Percentiles rank a stretch among this genome's conserved stretches.
Conservation (phyloP, 495 filamentous ascomycete genomes). For the Staphylotrichum tortipilum region DNA sequence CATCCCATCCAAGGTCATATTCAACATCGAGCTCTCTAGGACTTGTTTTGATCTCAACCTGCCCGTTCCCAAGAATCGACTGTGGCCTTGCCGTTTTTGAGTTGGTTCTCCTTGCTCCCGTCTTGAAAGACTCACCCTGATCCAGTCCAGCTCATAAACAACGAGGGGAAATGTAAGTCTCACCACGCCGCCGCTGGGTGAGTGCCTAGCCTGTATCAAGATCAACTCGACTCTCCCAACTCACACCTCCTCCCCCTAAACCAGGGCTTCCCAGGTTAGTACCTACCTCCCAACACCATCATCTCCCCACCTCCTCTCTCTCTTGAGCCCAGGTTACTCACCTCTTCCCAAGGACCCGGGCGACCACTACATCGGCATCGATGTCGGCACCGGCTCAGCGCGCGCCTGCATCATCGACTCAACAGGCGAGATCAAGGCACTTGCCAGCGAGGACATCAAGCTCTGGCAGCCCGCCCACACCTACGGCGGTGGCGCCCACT, state of each 20-base stretch:
- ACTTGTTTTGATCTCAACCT: too few relatives aligned
- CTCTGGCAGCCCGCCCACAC: constrained; percentile 88
- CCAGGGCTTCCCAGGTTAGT: constrained; percentile 20
- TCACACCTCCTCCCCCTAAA: background rate
- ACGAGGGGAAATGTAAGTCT: background rate
- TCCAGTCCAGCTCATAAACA: too few relatives aligned
- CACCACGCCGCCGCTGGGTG: too few relatives aligned
- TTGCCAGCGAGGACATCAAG: constrained; percentile 84
- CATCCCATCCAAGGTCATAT: too few relatives aligned
- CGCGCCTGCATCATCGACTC: constrained; percentile 89
- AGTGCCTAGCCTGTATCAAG: too few relatives aligned
- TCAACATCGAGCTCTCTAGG: too few relatives aligned
- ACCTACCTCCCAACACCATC: background rate
- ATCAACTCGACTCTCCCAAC: background rate
- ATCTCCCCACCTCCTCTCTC: background rate
- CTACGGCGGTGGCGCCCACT: constrained; percentile 58
- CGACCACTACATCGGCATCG: constrained; percentile 81
- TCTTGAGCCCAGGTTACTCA: too few relatives aligned
- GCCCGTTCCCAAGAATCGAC: too few relatives aligned
- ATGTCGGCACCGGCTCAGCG: constrained; percentile 92
- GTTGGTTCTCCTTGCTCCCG: too few relatives aligned
- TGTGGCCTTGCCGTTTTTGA: too few relatives aligned
- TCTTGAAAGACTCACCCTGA: background rate
- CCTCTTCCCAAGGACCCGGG: too few relatives aligned
- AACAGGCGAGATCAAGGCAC: constrained; percentile 82